These are phyloP conservation scores for Candida yuanshanica DNA, from an alignment of 805 yeast species.

Conservation along the genomic window DNA sequence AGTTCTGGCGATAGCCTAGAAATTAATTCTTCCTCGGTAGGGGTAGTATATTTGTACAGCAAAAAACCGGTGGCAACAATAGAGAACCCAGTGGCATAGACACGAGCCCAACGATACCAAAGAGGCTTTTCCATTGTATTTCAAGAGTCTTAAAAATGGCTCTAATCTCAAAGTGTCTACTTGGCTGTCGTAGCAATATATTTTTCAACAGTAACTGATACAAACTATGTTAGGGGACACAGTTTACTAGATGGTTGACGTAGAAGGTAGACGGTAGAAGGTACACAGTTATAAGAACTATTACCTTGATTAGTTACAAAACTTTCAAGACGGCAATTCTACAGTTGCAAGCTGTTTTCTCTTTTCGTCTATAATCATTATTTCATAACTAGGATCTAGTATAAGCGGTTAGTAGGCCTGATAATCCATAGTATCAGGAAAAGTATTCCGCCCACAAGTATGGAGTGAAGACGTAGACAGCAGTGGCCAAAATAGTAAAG, in stretches of 20 bases:
- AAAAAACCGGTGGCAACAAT: conserved; percentile 70
- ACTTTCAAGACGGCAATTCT: no score
- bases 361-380: neutral
- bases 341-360: no score
- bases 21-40: conserved; percentile 77
- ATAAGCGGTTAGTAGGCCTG: neutral
- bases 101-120: conserved; percentile 56
- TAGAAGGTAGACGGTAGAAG: no score
- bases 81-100: conserved; percentile 54
- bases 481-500: conserved; percentile 63
- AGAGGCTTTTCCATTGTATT: conserved; percentile 31
- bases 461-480: conserved; percentile 76
- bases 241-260: no score
- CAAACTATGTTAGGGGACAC: no score
- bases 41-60: conserved; percentile 68
- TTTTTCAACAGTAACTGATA: no score
- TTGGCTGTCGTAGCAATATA: no score
- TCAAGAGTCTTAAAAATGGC: neutral
- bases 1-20: conserved; percentile 77
- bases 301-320: no score
- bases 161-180: no score
- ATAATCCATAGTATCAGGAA: conserved; percentile 6
- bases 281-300: no score
- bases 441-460: conserved; percentile 38
- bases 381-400: no score